Percentiles rank a stretch among this genome's conserved stretches.
Conservation (phyloP, 2,329 filamentous ascomycete genomes). For the Passalora sequoiae region DNA sequence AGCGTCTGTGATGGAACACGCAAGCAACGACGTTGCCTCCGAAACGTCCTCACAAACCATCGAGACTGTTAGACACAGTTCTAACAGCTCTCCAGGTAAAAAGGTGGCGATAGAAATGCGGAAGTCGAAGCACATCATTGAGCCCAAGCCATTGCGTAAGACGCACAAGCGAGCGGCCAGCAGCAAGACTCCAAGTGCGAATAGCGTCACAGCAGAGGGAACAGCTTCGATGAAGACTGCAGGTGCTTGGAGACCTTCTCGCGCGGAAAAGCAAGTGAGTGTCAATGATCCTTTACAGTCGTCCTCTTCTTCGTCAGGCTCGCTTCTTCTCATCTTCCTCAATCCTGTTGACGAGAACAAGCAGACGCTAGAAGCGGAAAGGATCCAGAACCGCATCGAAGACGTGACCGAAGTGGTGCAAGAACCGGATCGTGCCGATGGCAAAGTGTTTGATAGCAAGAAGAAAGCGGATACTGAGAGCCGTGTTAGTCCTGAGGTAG, state of each 20-base stretch:
- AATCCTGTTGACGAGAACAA: not conserved
- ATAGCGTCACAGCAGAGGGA: not conserved
- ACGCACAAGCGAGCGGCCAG: conserved; percentile 3
- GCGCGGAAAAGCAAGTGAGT: not conserved
- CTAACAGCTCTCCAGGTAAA: not conserved
- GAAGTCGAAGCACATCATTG: conserved; percentile 9
- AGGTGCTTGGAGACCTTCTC: conserved; percentile 38
- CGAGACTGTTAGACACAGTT: not conserved
- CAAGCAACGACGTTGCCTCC: conserved; percentile 2
- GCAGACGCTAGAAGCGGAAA: not conserved
- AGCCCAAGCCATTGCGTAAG: conserved; percentile 5
- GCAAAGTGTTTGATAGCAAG: not conserved
- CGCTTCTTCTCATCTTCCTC: not conserved
- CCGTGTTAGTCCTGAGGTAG: conserved; percentile 5
- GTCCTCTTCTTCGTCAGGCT: not conserved
- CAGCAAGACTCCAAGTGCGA: not conserved
- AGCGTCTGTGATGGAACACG: conserved; percentile 3
- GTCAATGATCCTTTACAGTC: not conserved
- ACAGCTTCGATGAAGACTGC: not conserved
- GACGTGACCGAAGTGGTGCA: not conserved
- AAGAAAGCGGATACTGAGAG: not conserved
- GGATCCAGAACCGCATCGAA: not conserved
- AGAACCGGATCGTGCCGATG: not conserved
- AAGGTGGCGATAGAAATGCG: not conserved
- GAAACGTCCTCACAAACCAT: not conserved